phyloP scores from a whole-genome alignment of 805 yeast species.

The Candida tibetensis region DNA sequence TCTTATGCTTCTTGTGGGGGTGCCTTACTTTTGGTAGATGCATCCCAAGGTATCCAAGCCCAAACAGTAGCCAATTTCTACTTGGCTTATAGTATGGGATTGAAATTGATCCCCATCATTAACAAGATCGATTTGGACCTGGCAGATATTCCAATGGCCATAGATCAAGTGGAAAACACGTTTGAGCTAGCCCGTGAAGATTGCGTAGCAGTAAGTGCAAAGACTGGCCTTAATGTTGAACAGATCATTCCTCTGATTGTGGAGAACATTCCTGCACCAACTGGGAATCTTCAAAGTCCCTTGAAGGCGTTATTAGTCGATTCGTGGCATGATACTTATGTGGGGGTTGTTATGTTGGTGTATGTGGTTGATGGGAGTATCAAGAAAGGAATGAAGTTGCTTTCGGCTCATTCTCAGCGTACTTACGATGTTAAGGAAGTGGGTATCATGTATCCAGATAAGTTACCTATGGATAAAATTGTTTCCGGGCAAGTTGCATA shows the following conservation, averaged over 20 bases:
- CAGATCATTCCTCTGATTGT: slow-evolving; percentile 77
- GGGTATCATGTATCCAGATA: slow-evolving; percentile 94
- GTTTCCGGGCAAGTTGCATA: slow-evolving; percentile 94
- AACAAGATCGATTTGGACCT: slow-evolving; percentile 88
- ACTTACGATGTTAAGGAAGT: slow-evolving; percentile 87
- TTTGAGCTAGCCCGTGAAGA: slow-evolving; percentile 77
- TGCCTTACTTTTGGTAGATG: slow-evolving; percentile 86
- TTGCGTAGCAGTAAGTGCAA: slow-evolving; percentile 85
- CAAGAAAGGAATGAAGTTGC: slow-evolving; percentile 68
- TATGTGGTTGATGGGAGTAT: slow-evolving; percentile 81
- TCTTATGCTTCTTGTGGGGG: slow-evolving; percentile 97
- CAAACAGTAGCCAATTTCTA: slow-evolving; percentile 98
- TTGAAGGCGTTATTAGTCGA: slow-evolving; percentile 83
- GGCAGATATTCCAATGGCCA: slow-evolving; percentile 78
- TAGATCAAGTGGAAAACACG: slow-evolving; percentile 79
- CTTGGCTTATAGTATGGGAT: slow-evolving; percentile 80
- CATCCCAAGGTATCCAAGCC: slow-evolving; percentile 95
- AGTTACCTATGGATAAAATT: slow-evolving; percentile 58
- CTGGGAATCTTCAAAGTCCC: slow-evolving; percentile 52
- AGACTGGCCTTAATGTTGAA: slow-evolving; percentile 81
- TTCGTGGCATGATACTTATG: slow-evolving; percentile 93
- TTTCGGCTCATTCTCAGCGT: slow-evolving; percentile 72
- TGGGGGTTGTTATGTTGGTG: slow-evolving; percentile 85
- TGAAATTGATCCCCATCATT: slow-evolving; percentile 81
- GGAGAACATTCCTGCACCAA: slow-evolving; percentile 77